Base-by-base conservation (phyloP, 371 early-diverging fungal species). In the Syncephalastrum contaminatum region DNA sequence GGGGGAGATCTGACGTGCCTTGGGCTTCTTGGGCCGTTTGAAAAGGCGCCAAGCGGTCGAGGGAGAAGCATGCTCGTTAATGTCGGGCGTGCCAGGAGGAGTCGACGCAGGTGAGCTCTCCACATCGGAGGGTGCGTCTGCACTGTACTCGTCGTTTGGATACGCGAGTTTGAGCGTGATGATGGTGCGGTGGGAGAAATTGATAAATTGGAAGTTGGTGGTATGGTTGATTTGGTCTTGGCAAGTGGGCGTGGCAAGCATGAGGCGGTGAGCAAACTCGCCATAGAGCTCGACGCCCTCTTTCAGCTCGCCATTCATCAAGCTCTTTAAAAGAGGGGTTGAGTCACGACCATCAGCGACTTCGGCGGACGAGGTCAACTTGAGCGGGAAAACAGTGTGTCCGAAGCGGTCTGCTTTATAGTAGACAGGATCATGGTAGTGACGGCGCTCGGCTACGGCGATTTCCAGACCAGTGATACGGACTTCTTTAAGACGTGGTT, bases 161-260 rank as follows among this genome's bases (percentile, higher is more conserved):
- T 66, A 72, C 13, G 75, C 71, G 2, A 75, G 39, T 2, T 61
- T 61, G 27, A 75, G 24, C 21, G 52, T 64, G 30, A 75, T 63
- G 30, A 65, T 60, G 10, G 72, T 36, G 51, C 61, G 60, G 22
- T 75, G 75, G 16, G 60, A 53, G 36, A 72, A 63, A 41, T 62
- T 59, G 18, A 75, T 75, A 27, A 72, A 72, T 43, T 60, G 58
- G 15, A 69, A 58, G 42, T 69, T 70, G 13, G 68, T 67, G 47
- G 72, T 61, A 19, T 69, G 72, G 20, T 65, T 69, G 51, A 71
- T 62, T 30, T 71, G 67, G 20, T 71, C 69, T 18, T 66, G 57
- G 45, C 75, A 75, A 0, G 69, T 69, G 3, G 75, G 75, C 12
- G 75, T 61, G 22, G 63, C 59, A 55, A 75, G 72, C 6, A 70